Evolutionary conservation across 2,329 filamentous ascomycete genomes (phyloP).

Genomic region (Basipetospora chlamydospora): DNA sequence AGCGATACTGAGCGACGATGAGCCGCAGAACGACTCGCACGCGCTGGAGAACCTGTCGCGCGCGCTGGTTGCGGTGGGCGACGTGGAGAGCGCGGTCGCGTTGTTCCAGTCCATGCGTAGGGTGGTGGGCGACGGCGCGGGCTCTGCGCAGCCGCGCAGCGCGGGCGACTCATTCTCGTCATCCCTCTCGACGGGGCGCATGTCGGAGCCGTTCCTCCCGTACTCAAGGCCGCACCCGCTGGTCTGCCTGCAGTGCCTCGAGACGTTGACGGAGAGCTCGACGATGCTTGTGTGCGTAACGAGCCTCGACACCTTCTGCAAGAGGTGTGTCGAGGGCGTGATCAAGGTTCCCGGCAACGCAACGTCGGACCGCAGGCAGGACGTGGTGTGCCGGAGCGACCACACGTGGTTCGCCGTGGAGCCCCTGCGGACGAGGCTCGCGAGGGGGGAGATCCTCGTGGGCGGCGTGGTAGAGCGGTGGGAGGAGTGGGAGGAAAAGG

Average conservation of each 20-base stretch:
- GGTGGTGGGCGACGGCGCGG: slow-evolving; percentile 15
- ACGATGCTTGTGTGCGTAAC: slow-evolving; percentile 21
- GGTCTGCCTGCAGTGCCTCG: slow-evolving; percentile 23
- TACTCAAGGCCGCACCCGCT: slow-evolving; percentile 19
- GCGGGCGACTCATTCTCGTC: slow-evolving; percentile 12
- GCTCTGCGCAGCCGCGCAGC: slow-evolving; percentile 14
- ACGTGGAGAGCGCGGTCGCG: slow-evolving; percentile 20
- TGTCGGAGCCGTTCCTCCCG: slow-evolving; percentile 21
- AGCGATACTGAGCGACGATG: slow-evolving; percentile 23
- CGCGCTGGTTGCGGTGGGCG: slow-evolving; percentile 22
- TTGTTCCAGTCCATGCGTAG: slow-evolving; percentile 24
- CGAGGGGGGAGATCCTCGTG: slow-evolving; percentile 24
- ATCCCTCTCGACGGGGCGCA: too few relatives aligned
- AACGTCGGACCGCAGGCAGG: slow-evolving; percentile 14
- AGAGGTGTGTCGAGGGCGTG: slow-evolving; percentile 16
- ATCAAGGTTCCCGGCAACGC: slow-evolving; percentile 15
- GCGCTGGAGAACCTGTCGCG: slow-evolving; percentile 25
- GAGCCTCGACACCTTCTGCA: slow-evolving; percentile 25
- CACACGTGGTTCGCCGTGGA: slow-evolving; percentile 25
- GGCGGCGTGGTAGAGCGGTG: slow-evolving; percentile 17
- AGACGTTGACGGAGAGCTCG: slow-evolving; percentile 16
- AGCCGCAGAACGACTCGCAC: slow-evolving; percentile 25
- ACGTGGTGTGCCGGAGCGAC: slow-evolving; percentile 20
- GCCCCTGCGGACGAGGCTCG: slow-evolving; percentile 18
- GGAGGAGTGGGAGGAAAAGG: slow-evolving; percentile 19